A percentile compares a stretch with the other conserved stretches of the same genome.
Evolutionary conservation across 2,329 filamentous ascomycete genomes (phyloP).

Genomic region (Trichoderma breve): DNA sequence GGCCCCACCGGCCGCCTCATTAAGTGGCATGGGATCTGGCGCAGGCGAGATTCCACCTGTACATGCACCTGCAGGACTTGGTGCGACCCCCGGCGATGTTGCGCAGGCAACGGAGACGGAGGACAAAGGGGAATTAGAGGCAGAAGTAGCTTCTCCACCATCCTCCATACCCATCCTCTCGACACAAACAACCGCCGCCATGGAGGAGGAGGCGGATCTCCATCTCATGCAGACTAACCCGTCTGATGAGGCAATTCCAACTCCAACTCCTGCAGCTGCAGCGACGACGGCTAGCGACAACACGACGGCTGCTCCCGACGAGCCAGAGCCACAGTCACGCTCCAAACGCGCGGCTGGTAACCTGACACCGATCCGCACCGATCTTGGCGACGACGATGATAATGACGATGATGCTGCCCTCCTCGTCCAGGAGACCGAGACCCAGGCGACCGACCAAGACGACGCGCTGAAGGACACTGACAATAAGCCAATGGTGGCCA

Average conservation of each 20-base stretch:
- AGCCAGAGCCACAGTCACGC: neutral
- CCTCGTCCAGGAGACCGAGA: conserved; percentile 68
- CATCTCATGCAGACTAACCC: neutral
- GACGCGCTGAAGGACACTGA: conserved; percentile 76
- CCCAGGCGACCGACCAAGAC: conserved; percentile 63
- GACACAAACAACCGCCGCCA: conserved; percentile 22
- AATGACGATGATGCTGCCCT: conserved; percentile 69
- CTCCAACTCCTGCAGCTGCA: neutral
- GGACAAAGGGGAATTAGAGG: conserved; percentile 17
- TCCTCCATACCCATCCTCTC: conserved; percentile 22
- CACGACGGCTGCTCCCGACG: neutral
- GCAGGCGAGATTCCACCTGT: conserved; percentile 21
- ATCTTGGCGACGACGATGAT: conserved; percentile 33
- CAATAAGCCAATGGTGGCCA: conserved; percentile 74
- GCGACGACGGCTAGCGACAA: conserved; percentile 25
- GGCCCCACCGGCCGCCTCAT: conserved; percentile 15
- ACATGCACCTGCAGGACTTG: neutral
- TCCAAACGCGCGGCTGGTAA: conserved; percentile 36
- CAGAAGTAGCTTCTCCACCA: conserved; percentile 17
- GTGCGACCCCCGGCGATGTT: conserved; percentile 13
- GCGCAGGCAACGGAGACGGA: conserved; percentile 17
- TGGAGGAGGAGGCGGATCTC: neutral
- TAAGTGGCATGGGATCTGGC: conserved; percentile 22
- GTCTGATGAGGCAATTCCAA: neutral
- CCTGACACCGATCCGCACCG: conserved; percentile 54